Percentiles rank a stretch among this genome's conserved stretches.
These are phyloP conservation scores for Lactarius sanguifluus DNA, from an alignment of 768 basidiomycete genomes.

Conservation along the genomic window DNA sequence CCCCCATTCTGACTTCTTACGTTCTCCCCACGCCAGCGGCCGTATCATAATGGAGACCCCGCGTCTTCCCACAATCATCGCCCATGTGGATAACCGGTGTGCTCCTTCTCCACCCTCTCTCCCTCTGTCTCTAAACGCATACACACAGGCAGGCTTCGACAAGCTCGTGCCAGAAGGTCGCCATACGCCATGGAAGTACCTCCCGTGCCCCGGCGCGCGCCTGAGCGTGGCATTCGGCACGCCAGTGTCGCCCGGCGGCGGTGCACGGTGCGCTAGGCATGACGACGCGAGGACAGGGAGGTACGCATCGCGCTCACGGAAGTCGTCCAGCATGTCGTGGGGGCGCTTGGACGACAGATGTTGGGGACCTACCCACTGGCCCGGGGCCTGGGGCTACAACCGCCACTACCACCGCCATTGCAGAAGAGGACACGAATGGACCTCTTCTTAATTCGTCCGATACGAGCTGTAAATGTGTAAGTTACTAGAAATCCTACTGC, in stretches of 20 bases:
- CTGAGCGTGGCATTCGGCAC: too few species aligned
- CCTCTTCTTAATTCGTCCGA: background rate
- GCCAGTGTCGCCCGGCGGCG: too few species aligned
- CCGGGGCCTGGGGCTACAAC: too few species aligned
- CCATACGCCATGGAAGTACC: constrained; percentile 65
- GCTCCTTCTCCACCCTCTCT: too few species aligned
- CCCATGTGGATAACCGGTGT: too few species aligned
- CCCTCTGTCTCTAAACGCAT: background rate
- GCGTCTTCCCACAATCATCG: too few species aligned
- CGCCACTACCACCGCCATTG: too few species aligned
- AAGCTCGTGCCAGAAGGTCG: constrained; percentile 88
- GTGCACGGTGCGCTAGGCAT: constrained; percentile 24
- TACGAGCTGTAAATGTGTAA: background rate
- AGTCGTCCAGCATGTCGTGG: constrained; percentile 35
- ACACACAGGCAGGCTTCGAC: constrained; percentile 62
- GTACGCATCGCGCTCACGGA: constrained; percentile 36
- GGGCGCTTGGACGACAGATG: constrained; percentile 33
- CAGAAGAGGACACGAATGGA: background rate
- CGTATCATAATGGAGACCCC: too few species aligned
- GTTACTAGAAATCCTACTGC: background rate
- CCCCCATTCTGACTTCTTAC: background rate
- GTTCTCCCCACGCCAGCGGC: constrained; percentile 43
- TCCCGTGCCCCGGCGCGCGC: constrained; percentile 51
- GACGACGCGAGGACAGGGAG: constrained; percentile 11
- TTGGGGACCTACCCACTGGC: constrained; percentile 18